Evolutionary conservation across 345 rosid genomes (phyloP).

Genomic region (Gossypium anomalum): DNA sequence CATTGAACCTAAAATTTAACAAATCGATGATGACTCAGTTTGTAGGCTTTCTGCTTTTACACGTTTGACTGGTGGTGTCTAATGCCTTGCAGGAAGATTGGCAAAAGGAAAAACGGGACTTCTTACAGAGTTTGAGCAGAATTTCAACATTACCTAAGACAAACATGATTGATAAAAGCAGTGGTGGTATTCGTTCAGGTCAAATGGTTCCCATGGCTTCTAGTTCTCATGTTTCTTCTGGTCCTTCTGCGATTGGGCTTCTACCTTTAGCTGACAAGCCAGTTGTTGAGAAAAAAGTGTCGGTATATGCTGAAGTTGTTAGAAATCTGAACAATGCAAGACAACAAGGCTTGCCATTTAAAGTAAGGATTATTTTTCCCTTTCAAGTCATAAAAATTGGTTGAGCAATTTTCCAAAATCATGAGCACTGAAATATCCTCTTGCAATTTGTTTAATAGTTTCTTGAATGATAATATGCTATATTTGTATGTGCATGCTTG

Average conservation of each 20-base stretch:
- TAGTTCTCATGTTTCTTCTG: conserved; percentile 55
- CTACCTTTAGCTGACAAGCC: conserved; percentile 65
- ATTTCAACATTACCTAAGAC: conserved; percentile 81
- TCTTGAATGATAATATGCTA: not conserved
- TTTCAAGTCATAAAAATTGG: conserved; percentile 2
- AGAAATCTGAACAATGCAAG: conserved; percentile 73
- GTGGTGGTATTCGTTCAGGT: conserved; percentile 42
- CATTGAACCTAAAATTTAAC: not conserved
- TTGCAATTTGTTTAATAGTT: not conserved
- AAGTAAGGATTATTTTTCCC: conserved; percentile 41
- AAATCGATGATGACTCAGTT: conserved; percentile 11
- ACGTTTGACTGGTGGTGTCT: conserved; percentile 13
- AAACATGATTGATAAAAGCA: conserved; percentile 42
- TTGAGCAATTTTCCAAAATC: conserved; percentile 8
- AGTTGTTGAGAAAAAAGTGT: conserved; percentile 65
- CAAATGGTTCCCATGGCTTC: conserved; percentile 54
- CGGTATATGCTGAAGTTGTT: conserved; percentile 76
- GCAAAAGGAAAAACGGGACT: conserved; percentile 90
- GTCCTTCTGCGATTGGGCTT: conserved; percentile 50
- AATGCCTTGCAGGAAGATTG: conserved; percentile 70
- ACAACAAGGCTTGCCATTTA: conserved; percentile 70
- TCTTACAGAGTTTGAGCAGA: conserved; percentile 88
- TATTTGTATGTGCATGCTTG: conserved; percentile 6
- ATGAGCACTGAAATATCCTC: not conserved
- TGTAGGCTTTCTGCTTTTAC: conserved; percentile 11